Base-by-base conservation (phyloP, 805 yeast genomes). In the Ogataea parapolymorpha region DNA sequence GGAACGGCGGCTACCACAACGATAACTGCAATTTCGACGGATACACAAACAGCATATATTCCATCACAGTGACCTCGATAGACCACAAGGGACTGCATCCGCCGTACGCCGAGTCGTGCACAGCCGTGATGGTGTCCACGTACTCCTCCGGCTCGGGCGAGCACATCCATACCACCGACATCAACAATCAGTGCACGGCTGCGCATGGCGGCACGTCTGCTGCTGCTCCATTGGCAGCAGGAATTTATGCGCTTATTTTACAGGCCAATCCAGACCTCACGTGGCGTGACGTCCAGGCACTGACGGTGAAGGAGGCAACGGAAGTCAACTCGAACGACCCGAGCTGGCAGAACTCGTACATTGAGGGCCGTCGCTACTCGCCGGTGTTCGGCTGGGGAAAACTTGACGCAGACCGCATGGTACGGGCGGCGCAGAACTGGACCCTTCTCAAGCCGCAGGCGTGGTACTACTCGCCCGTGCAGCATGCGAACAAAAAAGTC, bases 1-100 rank as follows among this genome's bases (percentile, higher is more conserved):
- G 99, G 12, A 93, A 93, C 56, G 99, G 99, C 37, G 96, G 86
- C 7, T 60, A 70, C 38, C 69, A 61, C 44, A 90, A 82, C 9
- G 99, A 93, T 60, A 87, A 86, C 49, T 93, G 99, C 70, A 93
- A 93, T 59, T 93, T 82, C 61, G 99, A 93, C 61, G 99, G 99
- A 6, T 93, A 93, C 66, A 93, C 99, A 8, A 93, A 93, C 61
- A 83, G 95, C 32, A 93, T 93, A 31, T 91, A 85, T 59, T 89
- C 97, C 2, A 85, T 93, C 43, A 93, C 99, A 0, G 93, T 93
- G 8, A 89, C 95, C 32, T 96, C 98, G 5, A 77, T 93, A 33
- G 99, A 93, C 59, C 80, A 83, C 55, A 77, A 77, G 54, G 96
- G 95, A 7, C 56, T 76, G 15, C 97, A 89, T 58, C 98, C 99